Evolutionary conservation across 1,284 basidiomycete species (phyloP).

Genomic region (Boletus subluridellus): DNA sequence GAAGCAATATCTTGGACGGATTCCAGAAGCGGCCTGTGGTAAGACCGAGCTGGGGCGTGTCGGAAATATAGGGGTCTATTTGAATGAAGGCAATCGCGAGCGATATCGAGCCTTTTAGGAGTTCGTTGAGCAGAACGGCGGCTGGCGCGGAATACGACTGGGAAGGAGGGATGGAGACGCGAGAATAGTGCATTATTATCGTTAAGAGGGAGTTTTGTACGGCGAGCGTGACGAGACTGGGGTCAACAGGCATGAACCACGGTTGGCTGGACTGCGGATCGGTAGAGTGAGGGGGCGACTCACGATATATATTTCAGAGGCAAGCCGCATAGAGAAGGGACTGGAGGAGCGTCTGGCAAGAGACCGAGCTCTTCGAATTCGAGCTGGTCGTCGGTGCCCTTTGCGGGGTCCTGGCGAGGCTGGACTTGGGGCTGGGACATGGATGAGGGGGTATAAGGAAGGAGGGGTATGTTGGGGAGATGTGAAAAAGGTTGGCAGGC

Average conservation of each 20-base stretch:
- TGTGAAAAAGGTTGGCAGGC: conserved; percentile 11
- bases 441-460: conserved; percentile 27
- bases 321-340: conserved; percentile 63
- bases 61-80: conserved; percentile 37
- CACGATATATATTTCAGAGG: conserved; percentile 80
- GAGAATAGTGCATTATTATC: conserved; percentile 93
- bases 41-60: conserved; percentile 26
- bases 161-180: conserved; percentile 75
- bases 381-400: conserved; percentile 39
- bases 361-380: conserved; percentile 52
- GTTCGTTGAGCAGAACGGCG: conserved; percentile 90
- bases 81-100: conserved; percentile 52
- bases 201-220: conserved; percentile 89
- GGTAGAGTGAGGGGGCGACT: conserved; percentile 35
- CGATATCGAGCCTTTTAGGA: conserved; percentile 88
- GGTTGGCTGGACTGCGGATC: conserved; percentile 6
- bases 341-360: conserved; percentile 37
- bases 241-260: not conserved
- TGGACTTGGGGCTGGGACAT: conserved; percentile 25
- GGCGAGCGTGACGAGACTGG: conserved; percentile 84
- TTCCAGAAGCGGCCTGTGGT: conserved; percentile 34
- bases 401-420: conserved; percentile 26
- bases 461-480: conserved; percentile 1
- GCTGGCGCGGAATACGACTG: conserved; percentile 85
- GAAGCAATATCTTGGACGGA: conserved; percentile 37